Percentiles rank a stretch among this genome's conserved stretches.
phyloP scores from a whole-genome alignment of 2,329 filamentous ascomycete genomes.

The Aspergillus hiratsukae region DNA sequence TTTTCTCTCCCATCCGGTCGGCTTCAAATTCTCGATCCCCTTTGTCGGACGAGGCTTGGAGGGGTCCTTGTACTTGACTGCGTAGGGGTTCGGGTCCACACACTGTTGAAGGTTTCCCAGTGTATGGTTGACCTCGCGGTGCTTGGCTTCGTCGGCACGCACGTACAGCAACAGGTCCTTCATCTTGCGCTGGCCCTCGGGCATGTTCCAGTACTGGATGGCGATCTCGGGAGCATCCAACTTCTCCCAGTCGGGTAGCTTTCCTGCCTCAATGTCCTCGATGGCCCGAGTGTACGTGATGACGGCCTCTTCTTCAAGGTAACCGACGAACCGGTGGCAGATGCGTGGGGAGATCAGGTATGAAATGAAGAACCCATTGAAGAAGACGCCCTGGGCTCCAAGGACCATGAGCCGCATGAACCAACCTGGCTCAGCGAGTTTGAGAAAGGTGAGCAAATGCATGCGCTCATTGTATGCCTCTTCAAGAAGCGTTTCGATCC shows the following conservation, averaged over 20 bases:
- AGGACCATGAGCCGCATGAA: conserved; percentile 94
- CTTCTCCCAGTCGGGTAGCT: conserved; percentile 73
- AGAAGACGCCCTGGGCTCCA: conserved; percentile 91
- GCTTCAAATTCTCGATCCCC: conserved; percentile 59
- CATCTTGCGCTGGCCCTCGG: conserved; percentile 77
- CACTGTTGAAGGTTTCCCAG: conserved; percentile 81
- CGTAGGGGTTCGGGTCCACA: conserved; percentile 88
- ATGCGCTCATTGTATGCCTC: conserved; percentile 92
- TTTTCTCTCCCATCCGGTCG: conserved; percentile 74
- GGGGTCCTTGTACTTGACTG: conserved; percentile 71
- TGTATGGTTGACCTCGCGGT: conserved; percentile 94
- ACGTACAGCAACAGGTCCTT: conserved; percentile 83
- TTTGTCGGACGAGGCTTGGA: conserved; percentile 65
- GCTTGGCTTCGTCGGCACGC: conserved; percentile 81
- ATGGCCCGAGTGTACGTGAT: conserved; percentile 91
- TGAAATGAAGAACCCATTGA: conserved; percentile 85
- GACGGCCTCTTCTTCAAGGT: conserved; percentile 95
- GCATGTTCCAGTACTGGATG: conserved; percentile 90
- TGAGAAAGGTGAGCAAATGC: conserved; percentile 89
- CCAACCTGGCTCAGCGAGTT: conserved; percentile 77
- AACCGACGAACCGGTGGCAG: conserved; percentile 92
- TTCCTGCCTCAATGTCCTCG: conserved; percentile 78
- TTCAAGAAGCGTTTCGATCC: conserved; percentile 88
- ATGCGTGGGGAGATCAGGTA: conserved; percentile 84
- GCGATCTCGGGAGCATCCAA: conserved; percentile 84